Percentiles rank a stretch among this genome's conserved stretches.
These are phyloP conservation scores for Trichoderma sp. DNA, from an alignment of 2,329 filamentous ascomycete species.

Conservation along the genomic window DNA sequence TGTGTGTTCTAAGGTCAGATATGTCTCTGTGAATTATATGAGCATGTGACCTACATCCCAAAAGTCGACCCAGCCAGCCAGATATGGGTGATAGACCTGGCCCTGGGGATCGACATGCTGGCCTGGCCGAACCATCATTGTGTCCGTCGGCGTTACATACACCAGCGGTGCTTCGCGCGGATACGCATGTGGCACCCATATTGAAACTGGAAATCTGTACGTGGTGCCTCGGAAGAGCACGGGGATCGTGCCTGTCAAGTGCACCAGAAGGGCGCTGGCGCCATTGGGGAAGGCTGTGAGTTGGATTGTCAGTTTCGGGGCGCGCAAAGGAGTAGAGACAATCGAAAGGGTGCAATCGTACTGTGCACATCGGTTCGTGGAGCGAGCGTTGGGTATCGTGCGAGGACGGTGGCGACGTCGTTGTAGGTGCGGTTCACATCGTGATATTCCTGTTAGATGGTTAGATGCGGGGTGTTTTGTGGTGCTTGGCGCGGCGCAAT, in stretches of 20 bases:
- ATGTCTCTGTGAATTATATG: no score
- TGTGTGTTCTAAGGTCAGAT: slow-evolving; percentile 29
- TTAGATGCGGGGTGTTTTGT: neutral
- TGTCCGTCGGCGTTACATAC: slow-evolving; percentile 84
- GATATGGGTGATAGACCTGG: slow-evolving; percentile 90
- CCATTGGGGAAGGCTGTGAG: slow-evolving; percentile 80
- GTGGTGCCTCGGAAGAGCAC: slow-evolving; percentile 83
- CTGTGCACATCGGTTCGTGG: slow-evolving; percentile 95
- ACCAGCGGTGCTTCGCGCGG: slow-evolving; percentile 80
- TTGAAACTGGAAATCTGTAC: slow-evolving; percentile 85
- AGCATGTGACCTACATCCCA: slow-evolving; percentile 72
- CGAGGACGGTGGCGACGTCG: slow-evolving; percentile 80
- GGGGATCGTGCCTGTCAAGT: slow-evolving; percentile 84
- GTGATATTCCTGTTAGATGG: slow-evolving; percentile 70
- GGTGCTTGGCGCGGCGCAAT: neutral
- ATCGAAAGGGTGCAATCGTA: slow-evolving; percentile 42
- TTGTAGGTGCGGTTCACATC: slow-evolving; percentile 91
- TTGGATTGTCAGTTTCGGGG: slow-evolving; percentile 14
- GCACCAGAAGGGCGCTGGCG: slow-evolving; percentile 78
- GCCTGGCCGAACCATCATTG: slow-evolving; percentile 85
- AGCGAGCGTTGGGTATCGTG: slow-evolving; percentile 73
- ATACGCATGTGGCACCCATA: slow-evolving; percentile 93
- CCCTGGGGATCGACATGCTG: slow-evolving; percentile 95
- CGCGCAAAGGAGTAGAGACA: neutral
- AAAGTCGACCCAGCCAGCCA: slow-evolving; percentile 83